phyloP scores from a whole-genome alignment of 129 eudicot genomes.

The Solidago caesia region DNA sequence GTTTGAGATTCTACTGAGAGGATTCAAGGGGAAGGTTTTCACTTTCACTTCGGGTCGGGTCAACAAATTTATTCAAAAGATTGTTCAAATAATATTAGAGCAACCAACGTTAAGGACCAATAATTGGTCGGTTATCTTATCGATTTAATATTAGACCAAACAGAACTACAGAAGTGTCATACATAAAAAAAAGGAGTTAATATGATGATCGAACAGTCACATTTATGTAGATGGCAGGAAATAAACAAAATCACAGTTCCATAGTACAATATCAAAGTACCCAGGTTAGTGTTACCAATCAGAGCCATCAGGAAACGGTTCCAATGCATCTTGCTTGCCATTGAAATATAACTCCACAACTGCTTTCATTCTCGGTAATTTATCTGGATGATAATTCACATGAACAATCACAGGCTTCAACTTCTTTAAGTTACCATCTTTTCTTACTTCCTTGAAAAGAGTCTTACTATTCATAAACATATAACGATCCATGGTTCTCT shows the following conservation, averaged over 20 bases:
- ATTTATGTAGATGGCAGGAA: neutral
- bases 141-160: neutral
- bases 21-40: too few relatives aligned
- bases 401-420: constrained; percentile 72
- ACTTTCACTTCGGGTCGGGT: too few relatives aligned
- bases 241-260: neutral
- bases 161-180: neutral
- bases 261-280: constrained; percentile 1
- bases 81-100: neutral
- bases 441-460: constrained; percentile 66
- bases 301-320: constrained; percentile 68
- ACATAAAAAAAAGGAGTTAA: neutral
- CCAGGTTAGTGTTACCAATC: constrained; percentile 25
- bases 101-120: too few relatives aligned
- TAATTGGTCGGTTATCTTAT: too few relatives aligned
- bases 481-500: constrained; percentile 68
- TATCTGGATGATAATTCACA: constrained; percentile 76
- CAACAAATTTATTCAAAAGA: neutral
- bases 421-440: constrained; percentile 55
- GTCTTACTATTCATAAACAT: constrained; percentile 77
- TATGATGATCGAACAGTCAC: neutral
- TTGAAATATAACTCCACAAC: constrained; percentile 62
- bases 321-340: constrained; percentile 71
- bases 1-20: too few relatives aligned
- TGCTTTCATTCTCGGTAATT: constrained; percentile 69